phyloP scores from a whole-genome alignment of 176 grass and related monocot genomes.

The Elymus sibiricus region DNA sequence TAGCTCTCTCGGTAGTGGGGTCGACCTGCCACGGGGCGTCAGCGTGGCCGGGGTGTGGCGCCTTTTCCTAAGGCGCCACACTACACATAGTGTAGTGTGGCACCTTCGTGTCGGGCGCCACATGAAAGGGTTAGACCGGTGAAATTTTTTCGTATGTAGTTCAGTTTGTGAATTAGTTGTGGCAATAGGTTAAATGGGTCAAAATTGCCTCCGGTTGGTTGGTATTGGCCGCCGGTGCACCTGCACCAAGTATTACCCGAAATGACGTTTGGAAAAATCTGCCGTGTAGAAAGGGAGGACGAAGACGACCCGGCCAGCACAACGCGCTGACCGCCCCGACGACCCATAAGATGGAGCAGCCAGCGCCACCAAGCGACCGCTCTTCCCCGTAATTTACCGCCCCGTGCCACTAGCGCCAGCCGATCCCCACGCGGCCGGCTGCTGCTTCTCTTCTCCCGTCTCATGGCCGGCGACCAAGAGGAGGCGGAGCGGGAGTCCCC shows the following conservation, averaged over 20 bases:
- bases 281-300: slow-evolving; percentile 18
- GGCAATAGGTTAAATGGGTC: too few species aligned
- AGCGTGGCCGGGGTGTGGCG: too few species aligned
- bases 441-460: neutral
- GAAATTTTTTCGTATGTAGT: too few species aligned
- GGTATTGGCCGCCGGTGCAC: slow-evolving; percentile 8
- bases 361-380: neutral
- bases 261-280: slow-evolving; percentile 1
- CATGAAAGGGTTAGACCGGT: too few species aligned
- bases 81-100: too few species aligned
- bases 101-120: too few species aligned
- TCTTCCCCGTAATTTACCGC: neutral
- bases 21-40: too few species aligned
- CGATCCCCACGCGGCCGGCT: neutral
- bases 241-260: neutral
- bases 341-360: slow-evolving; percentile 4
- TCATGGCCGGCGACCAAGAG: slow-evolving; percentile 37
- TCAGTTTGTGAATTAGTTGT: too few species aligned
- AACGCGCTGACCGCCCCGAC: slow-evolving; percentile 8
- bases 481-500: neutral
- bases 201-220: neutral
- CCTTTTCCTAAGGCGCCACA: too few species aligned
- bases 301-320: slow-evolving; percentile 1
- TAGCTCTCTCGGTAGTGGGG: too few species aligned
- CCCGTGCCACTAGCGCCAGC: slow-evolving; percentile 8